phyloP scores from a whole-genome alignment of 768 basidiomycete species.

The Tylopilus subfusipes region DNA sequence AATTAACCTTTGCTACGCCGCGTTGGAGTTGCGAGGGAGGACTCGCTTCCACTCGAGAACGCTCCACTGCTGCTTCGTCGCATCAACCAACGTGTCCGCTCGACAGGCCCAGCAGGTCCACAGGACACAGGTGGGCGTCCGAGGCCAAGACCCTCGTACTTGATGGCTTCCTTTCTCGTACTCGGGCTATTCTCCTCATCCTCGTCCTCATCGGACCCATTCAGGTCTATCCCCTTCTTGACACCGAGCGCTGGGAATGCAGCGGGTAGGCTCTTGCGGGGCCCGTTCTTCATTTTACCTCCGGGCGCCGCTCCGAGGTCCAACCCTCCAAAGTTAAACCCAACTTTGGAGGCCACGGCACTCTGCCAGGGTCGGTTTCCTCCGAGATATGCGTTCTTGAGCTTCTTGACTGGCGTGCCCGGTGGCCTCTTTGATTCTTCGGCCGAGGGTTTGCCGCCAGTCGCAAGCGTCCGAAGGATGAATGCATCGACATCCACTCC shows the following conservation, averaged over 20 bases:
- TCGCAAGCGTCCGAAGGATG: slow-evolving; percentile 64
- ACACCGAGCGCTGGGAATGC: slow-evolving; percentile 51
- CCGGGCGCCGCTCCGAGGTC: slow-evolving; percentile 36
- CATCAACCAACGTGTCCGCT: slow-evolving; percentile 60
- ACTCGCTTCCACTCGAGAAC: slow-evolving; percentile 73
- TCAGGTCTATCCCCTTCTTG: slow-evolving; percentile 28
- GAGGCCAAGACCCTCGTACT: slow-evolving; percentile 63
- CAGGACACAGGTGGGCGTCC: slow-evolving; percentile 47
- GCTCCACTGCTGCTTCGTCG: slow-evolving; percentile 79
- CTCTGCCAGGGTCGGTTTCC: slow-evolving; percentile 77
- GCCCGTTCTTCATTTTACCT: slow-evolving; percentile 46
- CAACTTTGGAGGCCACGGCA: slow-evolving; percentile 66
- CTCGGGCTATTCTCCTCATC: slow-evolving; percentile 66
- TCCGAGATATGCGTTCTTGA: slow-evolving; percentile 55
- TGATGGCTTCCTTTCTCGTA: slow-evolving; percentile 44
- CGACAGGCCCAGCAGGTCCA: slow-evolving; percentile 32
- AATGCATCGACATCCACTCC: slow-evolving; percentile 61
- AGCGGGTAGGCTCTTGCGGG: slow-evolving; percentile 72
- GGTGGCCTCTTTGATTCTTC: slow-evolving; percentile 58
- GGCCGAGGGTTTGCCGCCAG: slow-evolving; percentile 48
- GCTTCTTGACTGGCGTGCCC: slow-evolving; percentile 78
- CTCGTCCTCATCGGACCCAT: slow-evolving; percentile 58
- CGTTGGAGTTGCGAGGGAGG: slow-evolving; percentile 61
- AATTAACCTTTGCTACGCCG: slow-evolving; percentile 48
- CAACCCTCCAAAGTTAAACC: slow-evolving; percentile 43